Conservation (phyloP, 176 grass and related monocot genomes). For the Alloteropsis semialata region DNA sequence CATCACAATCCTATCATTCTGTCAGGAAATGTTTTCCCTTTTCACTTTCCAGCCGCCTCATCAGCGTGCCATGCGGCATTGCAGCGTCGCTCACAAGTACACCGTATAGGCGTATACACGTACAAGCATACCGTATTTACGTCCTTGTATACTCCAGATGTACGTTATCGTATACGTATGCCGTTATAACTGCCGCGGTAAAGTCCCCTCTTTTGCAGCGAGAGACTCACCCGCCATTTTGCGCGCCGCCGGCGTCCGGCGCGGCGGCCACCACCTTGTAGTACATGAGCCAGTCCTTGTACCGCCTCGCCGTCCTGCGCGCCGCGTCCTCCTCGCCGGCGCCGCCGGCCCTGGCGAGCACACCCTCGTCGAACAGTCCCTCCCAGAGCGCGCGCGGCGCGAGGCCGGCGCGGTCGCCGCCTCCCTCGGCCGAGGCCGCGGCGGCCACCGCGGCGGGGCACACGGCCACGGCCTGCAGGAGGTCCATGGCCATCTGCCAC, state of each 20-base stretch:
- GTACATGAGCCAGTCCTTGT: constrained; percentile 98
- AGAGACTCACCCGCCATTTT: constrained; percentile 37
- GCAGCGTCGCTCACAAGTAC: neutral
- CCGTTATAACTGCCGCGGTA: constrained; percentile 43
- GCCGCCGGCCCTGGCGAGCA: constrained; percentile 26
- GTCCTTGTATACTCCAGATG: neutral
- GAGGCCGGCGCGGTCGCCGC: constrained; percentile 37
- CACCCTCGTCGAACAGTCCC: constrained; percentile 49
- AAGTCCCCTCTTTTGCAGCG: constrained; percentile 8
- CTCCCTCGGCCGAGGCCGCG: neutral
- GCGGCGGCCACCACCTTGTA: constrained; percentile 70
- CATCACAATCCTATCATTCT: constrained; percentile 29
- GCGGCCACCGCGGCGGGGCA: constrained; percentile 38
- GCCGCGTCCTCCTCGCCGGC: constrained; percentile 45
- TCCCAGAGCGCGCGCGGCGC: constrained; percentile 62
- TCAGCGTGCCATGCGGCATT: neutral
- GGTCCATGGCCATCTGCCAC: constrained; percentile 93
- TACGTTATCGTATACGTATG: neutral
- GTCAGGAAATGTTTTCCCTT: neutral
- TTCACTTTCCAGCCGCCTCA: neutral
- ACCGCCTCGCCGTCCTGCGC: constrained; percentile 53
- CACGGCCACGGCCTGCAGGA: constrained; percentile 71
- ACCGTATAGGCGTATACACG: neutral
- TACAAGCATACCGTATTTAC: neutral
- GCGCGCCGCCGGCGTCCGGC: constrained; percentile 15